These are phyloP conservation scores for Hypholoma sublateritium DNA, from an alignment of 768 basidiomycete species.

Conservation along the genomic window DNA sequence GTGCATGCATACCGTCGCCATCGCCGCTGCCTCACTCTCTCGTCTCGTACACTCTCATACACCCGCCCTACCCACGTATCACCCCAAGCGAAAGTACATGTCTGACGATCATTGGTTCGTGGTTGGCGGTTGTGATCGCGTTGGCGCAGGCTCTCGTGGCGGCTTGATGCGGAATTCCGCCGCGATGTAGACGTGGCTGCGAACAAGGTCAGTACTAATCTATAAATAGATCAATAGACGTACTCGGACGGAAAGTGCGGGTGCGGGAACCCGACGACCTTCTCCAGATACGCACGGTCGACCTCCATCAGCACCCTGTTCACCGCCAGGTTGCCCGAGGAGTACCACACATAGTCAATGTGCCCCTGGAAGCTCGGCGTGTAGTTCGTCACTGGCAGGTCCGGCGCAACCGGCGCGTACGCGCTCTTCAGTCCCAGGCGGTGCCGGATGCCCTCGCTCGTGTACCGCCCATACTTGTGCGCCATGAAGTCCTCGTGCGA, in stretches of 20 bases:
- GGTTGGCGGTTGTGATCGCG: constrained; percentile 8
- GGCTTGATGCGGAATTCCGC: constrained; percentile 81
- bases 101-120: constrained; percentile 1
- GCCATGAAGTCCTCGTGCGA: constrained; percentile 92
- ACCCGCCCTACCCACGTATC: background rate
- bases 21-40: background rate
- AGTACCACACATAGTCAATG: constrained; percentile 95
- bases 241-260: constrained; percentile 96
- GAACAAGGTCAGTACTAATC: constrained; percentile 58
- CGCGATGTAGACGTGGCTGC: constrained; percentile 71
- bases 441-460: constrained; percentile 84
- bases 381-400: constrained; percentile 80
- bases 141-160: constrained; percentile 43
- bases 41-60: constrained; percentile 1
- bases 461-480: constrained; percentile 90
- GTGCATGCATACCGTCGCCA: constrained; percentile 9
- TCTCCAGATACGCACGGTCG: constrained; percentile 80
- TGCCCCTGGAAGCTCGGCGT: constrained; percentile 85
- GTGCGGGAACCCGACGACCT: constrained; percentile 96
- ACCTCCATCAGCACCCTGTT: constrained; percentile 89
- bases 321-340: constrained; percentile 66
- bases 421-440: constrained; percentile 81
- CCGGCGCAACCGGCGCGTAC: constrained; percentile 54
- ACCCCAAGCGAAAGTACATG: constrained; percentile 2
- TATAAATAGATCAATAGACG: constrained; percentile 61